Base-by-base conservation (phyloP, 495 filamentous ascomycete genomes). In the Lophiostoma macrostomum region DNA sequence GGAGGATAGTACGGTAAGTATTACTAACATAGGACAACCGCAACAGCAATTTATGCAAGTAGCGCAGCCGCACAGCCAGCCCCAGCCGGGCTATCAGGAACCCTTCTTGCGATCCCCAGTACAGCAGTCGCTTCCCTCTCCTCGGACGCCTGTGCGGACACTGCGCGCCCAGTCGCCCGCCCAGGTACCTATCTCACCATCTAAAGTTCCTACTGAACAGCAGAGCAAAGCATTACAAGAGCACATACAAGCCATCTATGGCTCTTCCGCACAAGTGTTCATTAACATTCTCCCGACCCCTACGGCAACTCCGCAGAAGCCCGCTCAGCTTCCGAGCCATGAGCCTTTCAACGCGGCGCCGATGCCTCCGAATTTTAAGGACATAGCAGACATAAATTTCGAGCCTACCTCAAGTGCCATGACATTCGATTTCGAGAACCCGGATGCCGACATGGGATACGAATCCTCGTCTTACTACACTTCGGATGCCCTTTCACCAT, bases 11-110 rank as follows among this genome's bases (percentile, higher is more conserved):
- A 76, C 71, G 70, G 74, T 82, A 79, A 79, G 76, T 75, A 82
- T 71, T 70, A 76, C 78, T 79, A 85, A 82, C 77, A 60, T 70
- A 80, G 77, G 76, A 81, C 76, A 76, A 72, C 58, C 56, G 53
- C 48, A 58, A 71, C 82, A 83, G 72, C 80, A 82, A 73, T 68
- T 71, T 54, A 70, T 83, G 76, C 83, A 79, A 80, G 82, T 83
- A 81, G 73, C 80, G 78, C 87, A 87, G 79, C 81, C 85, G 77
- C 84, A 87, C 53, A 65, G 65, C 50, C 53, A 76, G 71, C 74
- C 74, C 74, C 82, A 82, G 78, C 83, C 79, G 77, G 80, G 80
- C 69, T 69, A 69, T 57, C 67, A 66, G 35, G 41, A 57, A 8
- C 47, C 67, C 32, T 62, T 66, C 22, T 45, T 67, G 40, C 68